These are phyloP conservation scores for Nepenthes alata DNA, from an alignment of 179 eudicot species.

Conservation along the genomic window DNA sequence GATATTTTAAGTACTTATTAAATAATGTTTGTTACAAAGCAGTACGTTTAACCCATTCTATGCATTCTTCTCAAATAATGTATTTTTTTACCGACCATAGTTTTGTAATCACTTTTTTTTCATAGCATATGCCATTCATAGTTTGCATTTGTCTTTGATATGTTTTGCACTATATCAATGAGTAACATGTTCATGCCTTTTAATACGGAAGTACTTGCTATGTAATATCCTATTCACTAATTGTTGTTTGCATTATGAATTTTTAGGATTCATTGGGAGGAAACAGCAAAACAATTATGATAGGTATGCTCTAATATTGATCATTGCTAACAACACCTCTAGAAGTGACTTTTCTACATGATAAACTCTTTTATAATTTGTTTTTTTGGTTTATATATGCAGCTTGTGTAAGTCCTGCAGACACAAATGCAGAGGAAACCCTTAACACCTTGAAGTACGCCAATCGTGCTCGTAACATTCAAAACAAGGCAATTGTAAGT, in stretches of 20 bases:
- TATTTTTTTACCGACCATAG: too few relatives aligned
- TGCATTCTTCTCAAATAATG: too few relatives aligned
- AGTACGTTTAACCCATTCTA: too few relatives aligned
- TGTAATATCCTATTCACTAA: background rate
- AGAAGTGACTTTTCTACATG: background rate
- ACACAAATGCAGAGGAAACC: conserved; percentile 94
- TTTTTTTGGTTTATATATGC: conserved; percentile 9
- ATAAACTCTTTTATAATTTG: background rate
- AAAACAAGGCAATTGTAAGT: conserved; percentile 93
- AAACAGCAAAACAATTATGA: conserved; percentile 93
- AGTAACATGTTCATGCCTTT: background rate
- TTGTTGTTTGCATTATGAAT: background rate
- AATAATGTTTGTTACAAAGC: too few relatives aligned
- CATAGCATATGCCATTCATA: too few relatives aligned
- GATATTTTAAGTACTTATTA: too few relatives aligned
- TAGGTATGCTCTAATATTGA: conserved; percentile 42
- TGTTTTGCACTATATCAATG: background rate
- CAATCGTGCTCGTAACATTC: conserved; percentile 97
- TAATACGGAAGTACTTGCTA: too few relatives aligned
- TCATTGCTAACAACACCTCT: background rate
- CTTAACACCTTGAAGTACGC: conserved; percentile 92
- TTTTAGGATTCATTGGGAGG: conserved; percentile 94
- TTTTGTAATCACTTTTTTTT: too few relatives aligned
- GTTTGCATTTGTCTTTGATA: background rate
- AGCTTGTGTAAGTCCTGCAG: conserved; percentile 99